Evolutionary conservation across 2,329 filamentous ascomycete genomes (phyloP).

Genomic region (Claviceps sp.): DNA sequence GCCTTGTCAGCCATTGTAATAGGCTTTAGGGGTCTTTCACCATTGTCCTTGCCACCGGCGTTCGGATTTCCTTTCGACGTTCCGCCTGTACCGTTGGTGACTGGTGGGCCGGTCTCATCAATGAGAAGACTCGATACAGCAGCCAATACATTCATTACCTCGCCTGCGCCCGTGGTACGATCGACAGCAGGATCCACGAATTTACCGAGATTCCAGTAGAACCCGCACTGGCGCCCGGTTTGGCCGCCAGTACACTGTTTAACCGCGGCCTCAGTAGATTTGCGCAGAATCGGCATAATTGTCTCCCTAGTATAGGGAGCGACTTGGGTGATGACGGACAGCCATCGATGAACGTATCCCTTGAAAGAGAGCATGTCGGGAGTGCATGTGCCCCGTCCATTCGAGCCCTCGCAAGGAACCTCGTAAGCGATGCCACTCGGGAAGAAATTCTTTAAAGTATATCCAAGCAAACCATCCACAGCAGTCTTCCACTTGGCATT

Average conservation of each 20-base stretch:
- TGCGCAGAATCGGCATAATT: constrained; percentile 44
- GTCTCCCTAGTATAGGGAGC: constrained; percentile 42
- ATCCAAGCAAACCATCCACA: constrained; percentile 40
- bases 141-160: constrained; percentile 44
- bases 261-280: constrained; percentile 45
- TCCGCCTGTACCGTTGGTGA: constrained; percentile 36
- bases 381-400: constrained; percentile 41
- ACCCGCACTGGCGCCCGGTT: constrained; percentile 47
- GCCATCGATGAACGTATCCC: constrained; percentile 54
- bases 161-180: constrained; percentile 42
- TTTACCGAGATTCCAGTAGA: constrained; percentile 41
- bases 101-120: constrained; percentile 23
- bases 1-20: constrained; percentile 32
- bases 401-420: constrained; percentile 51
- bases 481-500: constrained; percentile 40
- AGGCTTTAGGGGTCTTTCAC: constrained; percentile 12
- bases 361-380: constrained; percentile 63
- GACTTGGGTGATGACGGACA: constrained; percentile 46
- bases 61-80: constrained; percentile 30
- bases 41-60: constrained; percentile 23
- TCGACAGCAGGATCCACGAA: constrained; percentile 35
- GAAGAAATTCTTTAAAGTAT: constrained; percentile 38
- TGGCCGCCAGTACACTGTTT: constrained; percentile 47
- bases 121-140: constrained; percentile 39
- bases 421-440: constrained; percentile 49